Evolutionary conservation across 257 asterid genomes (phyloP).

Genomic region (Lycium ferocissimum): DNA sequence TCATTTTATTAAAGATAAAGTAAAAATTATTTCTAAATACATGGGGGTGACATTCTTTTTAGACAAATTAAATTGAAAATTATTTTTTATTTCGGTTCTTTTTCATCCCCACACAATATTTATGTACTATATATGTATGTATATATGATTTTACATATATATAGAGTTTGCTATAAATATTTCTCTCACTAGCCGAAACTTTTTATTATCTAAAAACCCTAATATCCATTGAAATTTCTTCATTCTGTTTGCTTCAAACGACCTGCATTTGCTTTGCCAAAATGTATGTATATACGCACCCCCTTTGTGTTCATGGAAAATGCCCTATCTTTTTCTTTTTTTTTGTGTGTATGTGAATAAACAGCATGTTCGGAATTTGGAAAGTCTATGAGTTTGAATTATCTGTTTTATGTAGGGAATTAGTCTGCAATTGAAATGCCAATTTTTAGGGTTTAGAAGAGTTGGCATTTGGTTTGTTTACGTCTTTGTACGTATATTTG

Average conservation of each 20-base stretch:
- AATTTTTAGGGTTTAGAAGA: not conserved
- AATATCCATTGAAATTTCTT: constrained; percentile 49
- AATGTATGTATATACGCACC: not conserved
- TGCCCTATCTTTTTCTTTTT: not conserved
- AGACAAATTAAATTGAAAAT: too few relatives aligned
- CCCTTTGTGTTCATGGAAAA: not conserved
- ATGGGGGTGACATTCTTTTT: too few relatives aligned
- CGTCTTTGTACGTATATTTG: not conserved
- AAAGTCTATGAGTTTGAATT: not conserved
- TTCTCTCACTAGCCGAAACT: not conserved
- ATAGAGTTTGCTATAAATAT: not conserved
- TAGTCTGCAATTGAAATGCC: not conserved
- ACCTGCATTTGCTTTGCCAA: constrained; percentile 28
- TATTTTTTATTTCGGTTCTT: not conserved
- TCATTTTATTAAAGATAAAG: too few relatives aligned
- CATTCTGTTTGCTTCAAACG: not conserved
- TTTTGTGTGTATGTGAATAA: not conserved
- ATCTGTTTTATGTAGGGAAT: not conserved
- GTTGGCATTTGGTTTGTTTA: not conserved
- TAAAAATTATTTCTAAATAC: too few relatives aligned
- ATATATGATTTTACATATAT: too few relatives aligned
- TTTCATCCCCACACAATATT: not conserved
- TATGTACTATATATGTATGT: too few relatives aligned
- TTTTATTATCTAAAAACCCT: constrained; percentile 26
- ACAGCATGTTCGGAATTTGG: constrained; percentile 12